These are phyloP conservation scores for Umbelopsis ramanniana DNA, from an alignment of 192 early-diverging fungal genomes.

Conservation along the genomic window DNA sequence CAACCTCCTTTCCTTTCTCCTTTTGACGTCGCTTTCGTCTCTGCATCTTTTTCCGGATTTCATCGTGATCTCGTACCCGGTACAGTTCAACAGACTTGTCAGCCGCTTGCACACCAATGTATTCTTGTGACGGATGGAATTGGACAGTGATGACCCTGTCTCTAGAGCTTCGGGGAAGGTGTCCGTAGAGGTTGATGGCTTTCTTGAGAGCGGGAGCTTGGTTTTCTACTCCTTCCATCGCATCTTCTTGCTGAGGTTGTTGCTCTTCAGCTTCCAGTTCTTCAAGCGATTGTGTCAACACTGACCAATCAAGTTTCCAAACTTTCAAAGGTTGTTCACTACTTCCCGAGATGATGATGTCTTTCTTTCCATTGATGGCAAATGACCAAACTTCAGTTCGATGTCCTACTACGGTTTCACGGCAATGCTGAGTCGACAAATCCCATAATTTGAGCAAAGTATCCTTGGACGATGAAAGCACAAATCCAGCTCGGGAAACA, in stretches of 20 bases:
- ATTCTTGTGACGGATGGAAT: constrained; percentile 80
- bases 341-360: constrained; percentile 81
- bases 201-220: constrained; percentile 49
- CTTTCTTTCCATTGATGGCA: constrained; percentile 68
- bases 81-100: constrained; percentile 87
- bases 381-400: constrained; percentile 94
- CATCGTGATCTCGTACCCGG: constrained; percentile 73
- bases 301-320: constrained; percentile 79
- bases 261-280: constrained; percentile 56
- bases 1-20: constrained; percentile 68
- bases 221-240: constrained; percentile 47
- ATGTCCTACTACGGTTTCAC: constrained; percentile 92
- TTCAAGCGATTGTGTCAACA: constrained; percentile 48
- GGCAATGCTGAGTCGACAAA: constrained; percentile 89
- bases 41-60: constrained; percentile 83
- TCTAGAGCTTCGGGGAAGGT: constrained; percentile 77
- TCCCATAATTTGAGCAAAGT: constrained; percentile 98
- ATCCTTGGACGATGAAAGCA: constrained; percentile 94
- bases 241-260: constrained; percentile 25
- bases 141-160: constrained; percentile 79
- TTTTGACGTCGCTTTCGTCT: constrained; percentile 77
- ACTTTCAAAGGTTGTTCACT: constrained; percentile 85
- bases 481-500: constrained; percentile 62
- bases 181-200: constrained; percentile 75
- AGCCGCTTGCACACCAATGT: constrained; percentile 78